A percentile compares a stretch with the other conserved stretches of the same genome.
Conservation (phyloP, 179 eudicot genomes). For the Camellia oleifera region DNA sequence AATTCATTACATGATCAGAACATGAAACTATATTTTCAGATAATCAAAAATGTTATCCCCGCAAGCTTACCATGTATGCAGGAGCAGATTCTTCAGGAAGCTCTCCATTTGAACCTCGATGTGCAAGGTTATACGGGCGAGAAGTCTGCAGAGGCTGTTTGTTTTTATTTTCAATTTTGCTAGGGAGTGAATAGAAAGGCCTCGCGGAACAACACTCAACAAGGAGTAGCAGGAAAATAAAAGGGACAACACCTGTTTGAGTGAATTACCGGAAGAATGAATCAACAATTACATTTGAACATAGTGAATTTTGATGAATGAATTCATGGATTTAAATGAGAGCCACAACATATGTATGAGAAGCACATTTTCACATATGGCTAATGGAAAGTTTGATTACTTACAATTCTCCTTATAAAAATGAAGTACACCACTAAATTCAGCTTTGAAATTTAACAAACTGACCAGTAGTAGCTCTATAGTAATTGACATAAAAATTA, state of each 20-base stretch:
- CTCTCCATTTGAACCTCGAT: conserved; percentile 96
- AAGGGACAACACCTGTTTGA: conserved; percentile 50
- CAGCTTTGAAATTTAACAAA: background rate
- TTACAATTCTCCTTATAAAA: background rate
- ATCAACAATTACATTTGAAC: background rate
- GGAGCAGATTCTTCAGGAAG: conserved; percentile 90
- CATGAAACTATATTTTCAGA: background rate
- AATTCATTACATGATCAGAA: background rate
- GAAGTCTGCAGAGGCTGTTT: conserved; percentile 75
- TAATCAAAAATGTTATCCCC: background rate
- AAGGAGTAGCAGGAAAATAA: conserved; percentile 54
- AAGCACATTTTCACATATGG: background rate
- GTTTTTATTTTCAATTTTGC: conserved; percentile 37
- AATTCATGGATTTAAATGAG: background rate
- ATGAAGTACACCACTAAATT: background rate
- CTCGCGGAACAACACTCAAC: conserved; percentile 64
- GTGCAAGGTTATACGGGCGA: conserved; percentile 86
- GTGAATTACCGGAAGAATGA: background rate
- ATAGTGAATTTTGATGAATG: background rate
- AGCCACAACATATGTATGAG: background rate
- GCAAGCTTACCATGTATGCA: conserved; percentile 63
- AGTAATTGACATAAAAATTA: background rate
- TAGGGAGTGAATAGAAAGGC: conserved; percentile 67
- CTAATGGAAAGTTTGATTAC: background rate
- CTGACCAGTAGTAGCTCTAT: background rate